phyloP scores from a whole-genome alignment of 2,329 filamentous ascomycete genomes.

The Neonectria coccinea region DNA sequence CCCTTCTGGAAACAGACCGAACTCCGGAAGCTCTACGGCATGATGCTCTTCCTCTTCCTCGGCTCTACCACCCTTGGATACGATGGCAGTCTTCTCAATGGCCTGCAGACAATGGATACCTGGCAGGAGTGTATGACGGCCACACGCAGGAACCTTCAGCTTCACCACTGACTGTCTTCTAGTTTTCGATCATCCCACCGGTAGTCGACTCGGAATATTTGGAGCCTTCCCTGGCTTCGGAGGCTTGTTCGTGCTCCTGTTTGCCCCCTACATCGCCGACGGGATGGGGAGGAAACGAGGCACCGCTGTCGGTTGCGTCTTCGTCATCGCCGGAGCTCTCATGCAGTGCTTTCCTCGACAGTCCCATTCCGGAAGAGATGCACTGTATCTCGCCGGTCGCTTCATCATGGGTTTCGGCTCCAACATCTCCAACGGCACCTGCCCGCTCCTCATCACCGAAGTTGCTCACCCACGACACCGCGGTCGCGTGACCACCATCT shows the following conservation, averaged over 20 bases:
- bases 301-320: conserved; percentile 36
- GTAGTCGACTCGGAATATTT: conserved; percentile 43
- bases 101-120: conserved; percentile 38
- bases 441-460: conserved; percentile 42
- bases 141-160: rapidly evolving
- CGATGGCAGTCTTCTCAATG: conserved; percentile 38
- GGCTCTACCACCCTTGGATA: conserved; percentile 42
- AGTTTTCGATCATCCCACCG: conserved; percentile 40
- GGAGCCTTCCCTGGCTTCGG: conserved; percentile 43
- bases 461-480: conserved; percentile 39
- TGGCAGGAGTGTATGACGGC: conserved; percentile 34
- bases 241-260: conserved; percentile 41
- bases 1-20: conserved; percentile 43
- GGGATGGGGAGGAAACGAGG: conserved; percentile 40
- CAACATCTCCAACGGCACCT: conserved; percentile 42
- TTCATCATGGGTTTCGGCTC: conserved; percentile 42
- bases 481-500: conserved; percentile 40
- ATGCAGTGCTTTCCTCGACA: conserved; percentile 41
- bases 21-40: conserved; percentile 39
- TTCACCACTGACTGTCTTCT: background rate
- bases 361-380: conserved; percentile 28
- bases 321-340: conserved; percentile 37
- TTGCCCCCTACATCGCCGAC: conserved; percentile 42
- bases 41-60: conserved; percentile 42
- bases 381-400: conserved; percentile 37